phyloP scores from a whole-genome alignment of 495 filamentous ascomycete genomes.

The Tricharina praecox region DNA sequence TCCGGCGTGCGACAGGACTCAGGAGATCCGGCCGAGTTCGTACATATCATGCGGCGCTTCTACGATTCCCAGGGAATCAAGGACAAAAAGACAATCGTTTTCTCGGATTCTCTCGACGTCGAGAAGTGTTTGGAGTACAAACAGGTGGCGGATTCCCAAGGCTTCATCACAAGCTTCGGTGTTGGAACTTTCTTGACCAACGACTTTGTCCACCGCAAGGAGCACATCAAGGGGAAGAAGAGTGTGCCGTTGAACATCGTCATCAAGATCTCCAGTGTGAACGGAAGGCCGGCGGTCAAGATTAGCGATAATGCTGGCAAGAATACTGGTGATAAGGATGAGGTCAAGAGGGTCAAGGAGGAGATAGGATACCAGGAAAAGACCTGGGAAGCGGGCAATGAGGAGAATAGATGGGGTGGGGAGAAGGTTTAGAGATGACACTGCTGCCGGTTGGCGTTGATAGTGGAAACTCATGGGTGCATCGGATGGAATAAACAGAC shows the following conservation, averaged over 20 bases:
- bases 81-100: slow-evolving; percentile 84
- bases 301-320: slow-evolving; percentile 94
- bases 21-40: slow-evolving; percentile 67
- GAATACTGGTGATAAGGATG: slow-evolving; percentile 73
- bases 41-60: slow-evolving; percentile 70
- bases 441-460: too few species aligned
- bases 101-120: slow-evolving; percentile 86
- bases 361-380: slow-evolving; percentile 72
- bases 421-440: too few species aligned
- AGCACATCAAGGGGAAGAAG: slow-evolving; percentile 43
- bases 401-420: slow-evolving; percentile 59
- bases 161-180: slow-evolving; percentile 73
- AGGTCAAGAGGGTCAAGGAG: slow-evolving; percentile 67
- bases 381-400: slow-evolving; percentile 66
- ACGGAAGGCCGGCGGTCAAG: slow-evolving; percentile 72
- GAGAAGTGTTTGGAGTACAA: slow-evolving; percentile 85
- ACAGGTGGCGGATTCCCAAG: slow-evolving; percentile 54
- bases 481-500: too few species aligned
- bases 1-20: slow-evolving; percentile 87
- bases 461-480: too few species aligned
- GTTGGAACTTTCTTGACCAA: slow-evolving; percentile 94
- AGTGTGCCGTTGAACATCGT: slow-evolving; percentile 94
- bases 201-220: slow-evolving; percentile 52
- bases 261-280: slow-evolving; percentile 79
- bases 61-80: slow-evolving; percentile 61